A percentile compares a stretch with the other conserved stretches of the same genome.
Evolutionary conservation across 1,284 basidiomycete genomes (phyloP).

Genomic region (Rhodotorula mucilaginosa): DNA sequence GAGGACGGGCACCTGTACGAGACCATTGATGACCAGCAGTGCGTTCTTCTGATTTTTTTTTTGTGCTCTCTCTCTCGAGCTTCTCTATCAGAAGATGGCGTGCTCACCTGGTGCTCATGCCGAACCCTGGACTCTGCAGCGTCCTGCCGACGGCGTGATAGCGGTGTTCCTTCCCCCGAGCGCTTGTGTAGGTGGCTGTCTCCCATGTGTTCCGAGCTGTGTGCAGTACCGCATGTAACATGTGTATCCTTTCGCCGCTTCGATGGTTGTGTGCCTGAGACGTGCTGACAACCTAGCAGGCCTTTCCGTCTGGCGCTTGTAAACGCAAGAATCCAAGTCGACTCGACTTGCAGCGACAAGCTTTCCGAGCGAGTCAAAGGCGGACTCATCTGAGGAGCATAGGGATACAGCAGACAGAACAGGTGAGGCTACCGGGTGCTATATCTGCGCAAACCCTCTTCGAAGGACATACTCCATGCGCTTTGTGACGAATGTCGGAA

Average conservation of each 20-base stretch:
- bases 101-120: background rate
- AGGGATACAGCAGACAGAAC: background rate
- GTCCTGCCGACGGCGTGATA: slow-evolving; percentile 20
- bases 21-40: slow-evolving; percentile 51
- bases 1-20: slow-evolving; percentile 66
- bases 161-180: background rate
- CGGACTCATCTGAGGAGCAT: no score
- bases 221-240: slow-evolving; percentile 1
- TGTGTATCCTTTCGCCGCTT: background rate
- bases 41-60: background rate
- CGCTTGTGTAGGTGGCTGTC: background rate
- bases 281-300: background rate
- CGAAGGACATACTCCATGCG: slow-evolving; percentile 29
- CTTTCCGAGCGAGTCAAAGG: no score
- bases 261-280: no score
- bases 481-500: slow-evolving; percentile 22
- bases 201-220: background rate
- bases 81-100: no score
- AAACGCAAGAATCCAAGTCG: no score
- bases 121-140: background rate
- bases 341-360: no score
- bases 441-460: slow-evolving; percentile 1
- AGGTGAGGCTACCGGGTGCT: background rate
- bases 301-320: no score
- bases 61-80: no score